phyloP scores from a whole-genome alignment of 2,329 filamentous ascomycete species.

The Thielaviopsis punctulata region DNA sequence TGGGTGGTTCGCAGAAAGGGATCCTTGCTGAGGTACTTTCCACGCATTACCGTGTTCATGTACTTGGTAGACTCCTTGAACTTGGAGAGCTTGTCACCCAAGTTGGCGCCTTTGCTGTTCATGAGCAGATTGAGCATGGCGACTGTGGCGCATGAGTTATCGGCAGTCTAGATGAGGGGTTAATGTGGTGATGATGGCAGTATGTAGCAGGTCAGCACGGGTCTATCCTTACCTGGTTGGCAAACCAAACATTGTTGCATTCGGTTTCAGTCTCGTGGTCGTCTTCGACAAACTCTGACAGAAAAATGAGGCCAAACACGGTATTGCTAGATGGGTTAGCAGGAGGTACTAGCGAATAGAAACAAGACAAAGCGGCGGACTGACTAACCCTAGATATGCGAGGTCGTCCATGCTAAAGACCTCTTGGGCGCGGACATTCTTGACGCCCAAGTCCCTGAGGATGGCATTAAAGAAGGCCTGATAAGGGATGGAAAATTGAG shows the following conservation, averaged over 20 bases:
- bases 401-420: constrained; percentile 55
- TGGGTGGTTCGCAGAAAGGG: constrained; percentile 65
- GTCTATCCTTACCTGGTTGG: constrained; percentile 52
- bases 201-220: neutral
- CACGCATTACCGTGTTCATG: constrained; percentile 56
- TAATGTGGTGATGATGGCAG: constrained; percentile 1
- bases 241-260: constrained; percentile 64
- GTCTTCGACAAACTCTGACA: constrained; percentile 52
- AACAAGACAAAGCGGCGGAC: constrained; percentile 15
- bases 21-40: constrained; percentile 57
- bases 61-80: constrained; percentile 58
- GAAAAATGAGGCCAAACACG: constrained; percentile 73
- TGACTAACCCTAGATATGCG: constrained; percentile 46
- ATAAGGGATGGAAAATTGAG: neutral
- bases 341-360: neutral
- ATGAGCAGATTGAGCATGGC: constrained; percentile 87
- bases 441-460: constrained; percentile 59
- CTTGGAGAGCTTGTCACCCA: constrained; percentile 50
- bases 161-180: constrained; percentile 39
- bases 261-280: constrained; percentile 35
- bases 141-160: constrained; percentile 82
- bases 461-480: constrained; percentile 78
- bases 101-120: constrained; percentile 49
- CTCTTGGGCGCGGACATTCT: constrained; percentile 57
- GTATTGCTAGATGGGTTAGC: constrained; percentile 39